Evolutionary conservation across 1,284 basidiomycete genomes (phyloP).

Genomic region (Trichosporon sp.): DNA sequence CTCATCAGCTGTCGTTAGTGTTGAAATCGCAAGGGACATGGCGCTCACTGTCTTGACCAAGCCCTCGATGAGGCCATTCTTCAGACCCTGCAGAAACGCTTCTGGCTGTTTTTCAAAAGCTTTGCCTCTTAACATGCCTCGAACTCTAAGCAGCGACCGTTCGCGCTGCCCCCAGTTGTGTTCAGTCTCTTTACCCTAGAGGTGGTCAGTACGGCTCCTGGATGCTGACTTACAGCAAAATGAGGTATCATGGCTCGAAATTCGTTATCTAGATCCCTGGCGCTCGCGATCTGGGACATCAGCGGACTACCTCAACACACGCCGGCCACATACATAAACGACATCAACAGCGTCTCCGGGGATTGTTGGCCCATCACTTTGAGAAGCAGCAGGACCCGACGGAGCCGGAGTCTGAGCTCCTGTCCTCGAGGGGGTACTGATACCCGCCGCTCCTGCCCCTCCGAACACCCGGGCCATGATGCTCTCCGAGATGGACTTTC

Average conservation of each 20-base stretch:
- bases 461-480: constrained; percentile 49
- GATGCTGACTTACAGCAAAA: constrained; percentile 60
- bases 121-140: constrained; percentile 86
- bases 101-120: constrained; percentile 68
- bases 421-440: not conserved
- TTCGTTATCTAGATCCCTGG: constrained; percentile 76
- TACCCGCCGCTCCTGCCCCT: constrained; percentile 8
- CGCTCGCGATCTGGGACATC: constrained; percentile 65
- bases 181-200: constrained; percentile 86
- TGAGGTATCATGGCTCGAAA: constrained; percentile 68
- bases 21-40: no score
- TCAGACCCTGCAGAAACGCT: constrained; percentile 67
- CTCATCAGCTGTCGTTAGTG: constrained; percentile 61
- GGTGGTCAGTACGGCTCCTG: constrained; percentile 8
- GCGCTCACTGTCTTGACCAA: constrained; percentile 79
- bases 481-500: constrained; percentile 66
- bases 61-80: constrained; percentile 70
- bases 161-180: constrained; percentile 92
- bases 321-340: constrained; percentile 61
- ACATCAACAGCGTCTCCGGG: constrained; percentile 54
- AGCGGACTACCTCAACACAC: constrained; percentile 6
- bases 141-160: constrained; percentile 66
- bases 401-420: constrained; percentile 16
- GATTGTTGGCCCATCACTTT: not conserved
- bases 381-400: constrained; percentile 54